These are phyloP conservation scores for Phytophthora boehmeriae DNA, from an alignment of 352 stramenopile genomes.

Conservation along the genomic window DNA sequence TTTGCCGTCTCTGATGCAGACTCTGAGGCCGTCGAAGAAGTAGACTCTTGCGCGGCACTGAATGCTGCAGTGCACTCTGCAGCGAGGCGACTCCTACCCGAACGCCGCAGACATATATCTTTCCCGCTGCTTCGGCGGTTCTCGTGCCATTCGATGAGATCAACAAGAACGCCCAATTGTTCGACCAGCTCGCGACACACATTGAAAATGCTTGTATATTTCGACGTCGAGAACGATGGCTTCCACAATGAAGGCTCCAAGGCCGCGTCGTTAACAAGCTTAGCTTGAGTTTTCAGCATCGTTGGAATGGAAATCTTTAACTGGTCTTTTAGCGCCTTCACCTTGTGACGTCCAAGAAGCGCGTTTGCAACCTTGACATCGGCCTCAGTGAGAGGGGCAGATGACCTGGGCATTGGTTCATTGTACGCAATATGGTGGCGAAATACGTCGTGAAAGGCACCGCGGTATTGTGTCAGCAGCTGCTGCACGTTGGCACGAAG, in stretches of 20 bases:
- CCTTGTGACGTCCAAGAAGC: slow-evolving; percentile 30
- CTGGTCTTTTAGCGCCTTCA: slow-evolving; percentile 46
- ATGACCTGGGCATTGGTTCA: slow-evolving; percentile 3
- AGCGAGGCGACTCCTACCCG: slow-evolving; percentile 38
- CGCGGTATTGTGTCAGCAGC: slow-evolving; percentile 50
- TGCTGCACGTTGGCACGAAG: slow-evolving; percentile 67
- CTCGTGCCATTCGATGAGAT: slow-evolving; percentile 74
- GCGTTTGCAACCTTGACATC: slow-evolving; percentile 34
- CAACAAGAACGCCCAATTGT: slow-evolving; percentile 62
- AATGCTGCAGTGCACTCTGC: slow-evolving; percentile 39
- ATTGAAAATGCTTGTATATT: slow-evolving; percentile 57
- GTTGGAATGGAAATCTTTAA: slow-evolving; percentile 44
- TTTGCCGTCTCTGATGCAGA: slow-evolving; percentile 6
- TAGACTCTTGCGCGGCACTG: slow-evolving; percentile 35
- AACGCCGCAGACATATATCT: slow-evolving; percentile 31
- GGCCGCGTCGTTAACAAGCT: slow-evolving; percentile 48
- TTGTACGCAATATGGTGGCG: slow-evolving; percentile 61
- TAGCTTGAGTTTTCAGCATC: slow-evolving; percentile 51
- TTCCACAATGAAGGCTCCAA: slow-evolving; percentile 69
- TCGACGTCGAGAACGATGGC: slow-evolving; percentile 52
- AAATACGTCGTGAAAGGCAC: slow-evolving; percentile 57
- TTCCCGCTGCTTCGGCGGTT: slow-evolving; percentile 34
- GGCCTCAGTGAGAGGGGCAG: slow-evolving; percentile 23
- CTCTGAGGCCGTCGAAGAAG: slow-evolving; percentile 19
- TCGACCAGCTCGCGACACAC: slow-evolving; percentile 58